Conservation (phyloP, 2,329 filamentous ascomycete species). For the Claviceps lovelessii region DNA sequence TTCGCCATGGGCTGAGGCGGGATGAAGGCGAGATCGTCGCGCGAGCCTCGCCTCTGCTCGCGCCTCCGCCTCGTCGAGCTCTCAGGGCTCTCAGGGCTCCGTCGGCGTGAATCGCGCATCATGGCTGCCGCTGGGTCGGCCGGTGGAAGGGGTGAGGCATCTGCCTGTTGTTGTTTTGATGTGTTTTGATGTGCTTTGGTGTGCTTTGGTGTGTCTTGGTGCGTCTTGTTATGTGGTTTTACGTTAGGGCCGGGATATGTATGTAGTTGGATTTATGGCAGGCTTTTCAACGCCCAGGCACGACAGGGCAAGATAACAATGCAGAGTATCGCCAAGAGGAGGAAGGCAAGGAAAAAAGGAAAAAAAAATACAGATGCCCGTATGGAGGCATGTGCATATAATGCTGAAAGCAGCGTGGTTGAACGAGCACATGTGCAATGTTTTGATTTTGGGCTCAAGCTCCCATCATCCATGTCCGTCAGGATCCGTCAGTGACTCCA, state of each 20-base stretch:
- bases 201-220: too few species aligned
- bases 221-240: neutral
- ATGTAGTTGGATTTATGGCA: neutral
- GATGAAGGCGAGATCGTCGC: conserved; percentile 14
- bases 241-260: neutral
- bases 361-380: neutral
- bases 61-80: conserved; percentile 35
- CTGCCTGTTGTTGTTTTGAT: conserved; percentile 3
- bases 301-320: neutral
- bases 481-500: neutral
- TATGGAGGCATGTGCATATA: neutral
- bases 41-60: conserved; percentile 18
- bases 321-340: neutral
- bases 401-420: neutral
- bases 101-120: conserved; percentile 41
- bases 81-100: conserved; percentile 42
- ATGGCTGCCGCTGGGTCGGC: conserved; percentile 23
- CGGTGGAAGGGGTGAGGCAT: conserved; percentile 4
- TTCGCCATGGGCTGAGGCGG: conserved; percentile 8
- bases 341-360: neutral
- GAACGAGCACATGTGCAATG: neutral
- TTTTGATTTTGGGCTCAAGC: conserved; percentile 7
- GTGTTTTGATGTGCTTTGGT: too few species aligned
- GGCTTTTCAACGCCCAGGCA: neutral
- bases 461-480: neutral